Percentiles rank a stretch among this genome's conserved stretches.
These are phyloP conservation scores for Fraxinus velutina DNA, from an alignment of 305 asterid species.

Conservation along the genomic window DNA sequence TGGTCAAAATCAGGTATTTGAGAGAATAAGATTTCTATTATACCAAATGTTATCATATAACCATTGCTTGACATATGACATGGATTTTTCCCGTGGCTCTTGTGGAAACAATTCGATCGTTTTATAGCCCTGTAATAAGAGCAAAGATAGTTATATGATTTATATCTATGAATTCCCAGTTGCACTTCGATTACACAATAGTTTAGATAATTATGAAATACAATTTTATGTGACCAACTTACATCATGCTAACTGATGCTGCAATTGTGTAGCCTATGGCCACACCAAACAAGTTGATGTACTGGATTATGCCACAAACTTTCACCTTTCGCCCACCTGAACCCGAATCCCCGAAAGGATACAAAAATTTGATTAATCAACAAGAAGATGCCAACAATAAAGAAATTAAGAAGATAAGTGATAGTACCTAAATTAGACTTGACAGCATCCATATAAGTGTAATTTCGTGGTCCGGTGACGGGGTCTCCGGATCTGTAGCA, in stretches of 20 bases:
- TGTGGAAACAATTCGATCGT: conserved; percentile 48
- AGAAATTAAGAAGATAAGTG: neutral
- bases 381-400: neutral
- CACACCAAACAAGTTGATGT: conserved; percentile 41
- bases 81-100: conserved; percentile 24
- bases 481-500: conserved; percentile 38
- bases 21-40: conserved; percentile 34
- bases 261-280: conserved; percentile 62
- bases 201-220: neutral
- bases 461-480: conserved; percentile 33
- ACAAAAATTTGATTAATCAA: neutral
- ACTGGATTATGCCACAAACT: conserved; percentile 41
- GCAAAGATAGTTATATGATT: neutral
- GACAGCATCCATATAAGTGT: conserved; percentile 45
- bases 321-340: conserved; percentile 45
- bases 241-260: conserved; percentile 53
- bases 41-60: conserved; percentile 45
- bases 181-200: neutral
- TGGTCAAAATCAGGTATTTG: conserved; percentile 38
- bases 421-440: conserved; percentile 35
- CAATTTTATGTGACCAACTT: conserved; percentile 18
- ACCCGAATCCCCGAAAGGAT: neutral
- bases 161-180: neutral
- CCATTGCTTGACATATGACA: conserved; percentile 46
- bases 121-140: conserved; percentile 36